phyloP scores from a whole-genome alignment of 805 yeast species.

The Wickerhamiella kazuoi region DNA sequence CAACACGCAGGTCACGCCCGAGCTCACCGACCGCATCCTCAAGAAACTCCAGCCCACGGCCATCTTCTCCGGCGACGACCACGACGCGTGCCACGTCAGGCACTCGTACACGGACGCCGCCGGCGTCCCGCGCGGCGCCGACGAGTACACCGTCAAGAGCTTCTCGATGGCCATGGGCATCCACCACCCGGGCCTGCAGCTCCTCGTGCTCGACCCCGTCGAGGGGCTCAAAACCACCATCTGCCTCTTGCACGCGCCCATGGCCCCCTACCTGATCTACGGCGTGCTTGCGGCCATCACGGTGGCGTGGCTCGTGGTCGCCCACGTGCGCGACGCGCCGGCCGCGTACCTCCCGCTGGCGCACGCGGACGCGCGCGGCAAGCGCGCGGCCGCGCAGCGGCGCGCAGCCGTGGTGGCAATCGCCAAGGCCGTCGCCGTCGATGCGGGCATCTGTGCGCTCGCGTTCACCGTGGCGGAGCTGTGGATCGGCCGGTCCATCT shows the following conservation, averaged over 20 bases:
- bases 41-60: constrained; percentile 42
- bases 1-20: constrained; percentile 66
- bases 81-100: constrained; percentile 72
- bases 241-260: constrained; percentile 20
- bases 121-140: constrained; percentile 21
- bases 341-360: background rate
- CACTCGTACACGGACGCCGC: constrained; percentile 27
- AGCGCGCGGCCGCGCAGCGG: background rate
- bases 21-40: constrained; percentile 41
- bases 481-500: background rate
- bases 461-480: background rate
- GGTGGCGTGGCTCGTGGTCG: background rate
- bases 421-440: background rate
- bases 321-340: background rate
- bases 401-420: background rate
- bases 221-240: constrained; percentile 14
- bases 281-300: constrained; percentile 6
- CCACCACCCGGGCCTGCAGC: constrained; percentile 65
- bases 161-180: constrained; percentile 91
- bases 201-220: constrained; percentile 37
- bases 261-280: constrained; percentile 16
- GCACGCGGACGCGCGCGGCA: background rate
- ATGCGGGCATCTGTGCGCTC: background rate
- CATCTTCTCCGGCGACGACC: constrained; percentile 88
- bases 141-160: constrained; percentile 77